Evolutionary conservation across 2,329 filamentous ascomycete genomes (phyloP).

Genomic region (Chrysosphaeria jannelii): DNA sequence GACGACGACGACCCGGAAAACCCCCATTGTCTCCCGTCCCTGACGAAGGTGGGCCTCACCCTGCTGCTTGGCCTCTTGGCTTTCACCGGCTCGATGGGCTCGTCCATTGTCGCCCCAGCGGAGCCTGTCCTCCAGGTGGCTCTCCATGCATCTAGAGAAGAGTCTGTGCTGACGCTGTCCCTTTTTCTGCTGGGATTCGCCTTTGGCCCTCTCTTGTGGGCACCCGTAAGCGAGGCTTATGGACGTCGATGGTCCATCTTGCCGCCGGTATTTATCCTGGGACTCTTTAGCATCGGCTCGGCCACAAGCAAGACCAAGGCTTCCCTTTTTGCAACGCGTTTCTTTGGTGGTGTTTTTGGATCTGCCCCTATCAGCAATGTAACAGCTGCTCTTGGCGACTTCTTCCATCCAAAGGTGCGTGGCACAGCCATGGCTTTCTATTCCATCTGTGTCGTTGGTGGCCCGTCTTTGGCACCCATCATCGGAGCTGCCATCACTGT

Average conservation of each 20-base stretch:
- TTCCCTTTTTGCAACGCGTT: conserved; percentile 31
- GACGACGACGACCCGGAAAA: conserved; percentile 11
- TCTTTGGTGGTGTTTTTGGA: conserved; percentile 32
- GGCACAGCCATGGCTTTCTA: conserved; percentile 20
- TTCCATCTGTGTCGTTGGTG: conserved; percentile 10
- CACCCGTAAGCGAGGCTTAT: conserved; percentile 14
- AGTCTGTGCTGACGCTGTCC: conserved; percentile 14
- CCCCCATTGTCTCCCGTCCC: conserved; percentile 14
- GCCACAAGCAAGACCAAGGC: conserved; percentile 16
- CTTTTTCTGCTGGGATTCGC: conserved; percentile 14
- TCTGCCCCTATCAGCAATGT: conserved; percentile 32
- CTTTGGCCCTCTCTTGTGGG: conserved; percentile 12
- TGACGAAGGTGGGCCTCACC: conserved; percentile 16
- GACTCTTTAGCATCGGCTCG: conserved; percentile 15
- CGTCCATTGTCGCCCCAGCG: conserved; percentile 18
- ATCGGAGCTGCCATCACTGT: conserved; percentile 11
- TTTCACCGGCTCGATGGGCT: conserved; percentile 16
- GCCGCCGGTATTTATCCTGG: conserved; percentile 12
- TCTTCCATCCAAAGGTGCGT: conserved; percentile 22
- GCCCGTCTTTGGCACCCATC: conserved; percentile 12
- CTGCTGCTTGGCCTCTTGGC: conserved; percentile 18
- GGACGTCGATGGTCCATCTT: conserved; percentile 15
- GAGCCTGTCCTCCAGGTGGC: conserved; percentile 12
- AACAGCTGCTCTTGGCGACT: conserved; percentile 31
- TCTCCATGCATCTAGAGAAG: conserved; percentile 12